Base-by-base conservation (phyloP, 1,284 basidiomycete genomes). In the Jaminaea rosea region DNA sequence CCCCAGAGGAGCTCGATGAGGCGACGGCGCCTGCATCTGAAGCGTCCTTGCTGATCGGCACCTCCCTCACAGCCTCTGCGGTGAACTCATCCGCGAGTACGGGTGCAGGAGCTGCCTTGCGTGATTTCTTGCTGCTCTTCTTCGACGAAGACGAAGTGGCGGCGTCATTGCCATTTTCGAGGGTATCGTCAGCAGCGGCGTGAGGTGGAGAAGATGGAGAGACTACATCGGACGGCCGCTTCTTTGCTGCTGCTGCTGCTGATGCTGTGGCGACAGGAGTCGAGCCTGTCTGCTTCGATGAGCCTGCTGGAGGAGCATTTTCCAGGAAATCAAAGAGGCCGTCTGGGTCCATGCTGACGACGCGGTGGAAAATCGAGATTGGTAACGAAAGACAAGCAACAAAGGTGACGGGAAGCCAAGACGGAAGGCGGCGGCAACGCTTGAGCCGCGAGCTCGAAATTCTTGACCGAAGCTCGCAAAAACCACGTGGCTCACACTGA, bases 31-130 rank as follows among this genome's bases (percentile, higher is more conserved):
- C 39, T 23, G 39, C 11, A n/a, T 42, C 39, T n/a, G 17, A 11
- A n/a, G 19, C 11, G 15, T 13, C 23, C n/a, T n/a, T n/a, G n/a
- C n/a, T n/a, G n/a, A n/a, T n/a, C 24, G 39, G 39, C 11, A 42
- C 24, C 19, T 42, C 39, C 13, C 39, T 2, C 13, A 42, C 39
- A 4, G 46, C 46, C 23, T 28, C 24, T 8, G 46, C 46, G 21
- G 32, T 36, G 32, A 32, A 47, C 46, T 47, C 46, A 29, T 47
- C 46, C 19, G 46, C 32, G 28, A 47, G n/a, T 15, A 47, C 46
- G 32, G 46, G 46, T 3, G 21, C 46, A 17, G 46, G 24, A 26
- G 24, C 29, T 4, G 17, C 10, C 10, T 26, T 47, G 7, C 24
- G 8, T 13, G 46, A n/a, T 4, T 47, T 47, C 19, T 26, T 29